Base-by-base conservation (phyloP, 345 rosid species). In the Syzygium aromaticum region DNA sequence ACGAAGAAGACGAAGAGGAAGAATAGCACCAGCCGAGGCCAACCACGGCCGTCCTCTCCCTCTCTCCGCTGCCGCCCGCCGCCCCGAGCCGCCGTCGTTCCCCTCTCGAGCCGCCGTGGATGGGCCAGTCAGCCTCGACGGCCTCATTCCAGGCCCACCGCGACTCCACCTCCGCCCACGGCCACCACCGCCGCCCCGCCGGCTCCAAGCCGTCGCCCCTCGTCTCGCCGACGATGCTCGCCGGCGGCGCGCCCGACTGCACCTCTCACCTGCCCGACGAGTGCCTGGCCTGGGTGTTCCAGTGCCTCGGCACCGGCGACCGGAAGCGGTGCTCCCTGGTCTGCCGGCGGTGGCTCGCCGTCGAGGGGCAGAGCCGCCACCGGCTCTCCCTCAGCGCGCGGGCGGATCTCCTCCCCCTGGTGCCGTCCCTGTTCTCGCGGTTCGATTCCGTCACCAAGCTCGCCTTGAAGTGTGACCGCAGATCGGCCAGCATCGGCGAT, bases 361-460 rank as follows among this genome's bases (percentile, higher is more conserved):
- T 95, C 11, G 99, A 96, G 88, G 99, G 98, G 52, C 96, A 94
- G 91, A 95, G 93, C 91, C 98, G 98, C 85, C 93, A 94, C 89
- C 93, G 98, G 54, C 94, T 97, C 33, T 94, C 97, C 38, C 96
- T 96, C 89, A 89, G 94, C 90, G 98, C 99, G 16, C 90, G 88
- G 52, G 88, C 93, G 84, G 98, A 94, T 92, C 97, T 97, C 49
- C 84, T 90, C 30, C 90, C 92, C 5, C 25, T 90, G 64, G 89
- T 96, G 43, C 89, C 92, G 54, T 87, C 91, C 52, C 91, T 97
- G 7, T 97, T 97, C 89, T 88, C 97, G 85, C 94, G 99, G 56
- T 97, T 95, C 90, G 96, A 97, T 84, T 88, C 96, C 27, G 98
- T 97, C 52, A 95, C 98, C 9, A 97, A 97, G 88, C 98, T 97